Conservation (phyloP, 495 filamentous ascomycete genomes). For the Friedmanniomyces endolithicus region DNA sequence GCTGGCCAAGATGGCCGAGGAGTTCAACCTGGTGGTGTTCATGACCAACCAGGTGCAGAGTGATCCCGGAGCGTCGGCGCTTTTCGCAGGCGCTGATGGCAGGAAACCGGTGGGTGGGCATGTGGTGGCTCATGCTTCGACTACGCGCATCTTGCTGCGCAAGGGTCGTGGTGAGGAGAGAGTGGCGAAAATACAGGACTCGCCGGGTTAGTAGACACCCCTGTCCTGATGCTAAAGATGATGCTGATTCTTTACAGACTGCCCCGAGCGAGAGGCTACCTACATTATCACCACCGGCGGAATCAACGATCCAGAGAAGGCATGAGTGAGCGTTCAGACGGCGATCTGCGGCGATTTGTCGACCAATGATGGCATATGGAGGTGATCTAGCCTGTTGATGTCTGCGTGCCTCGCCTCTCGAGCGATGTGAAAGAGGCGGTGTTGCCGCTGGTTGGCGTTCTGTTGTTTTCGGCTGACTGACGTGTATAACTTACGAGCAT, state of each 20-base stretch:
- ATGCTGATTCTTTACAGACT: constrained; percentile 37
- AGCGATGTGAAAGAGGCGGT: neutral
- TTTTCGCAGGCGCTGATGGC: constrained; percentile 70
- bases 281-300: constrained; percentile 73
- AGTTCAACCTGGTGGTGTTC: constrained; percentile 67
- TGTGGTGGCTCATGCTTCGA: constrained; percentile 67
- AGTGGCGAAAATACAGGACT: constrained; percentile 70
- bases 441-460: neutral
- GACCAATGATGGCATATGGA: neutral
- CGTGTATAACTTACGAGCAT: no score
- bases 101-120: constrained; percentile 66
- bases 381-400: neutral
- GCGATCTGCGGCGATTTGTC: neutral
- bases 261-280: constrained; percentile 63
- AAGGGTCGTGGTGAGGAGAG: constrained; percentile 71
- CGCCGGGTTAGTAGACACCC: constrained; percentile 42
- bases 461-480: no score
- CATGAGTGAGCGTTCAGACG: constrained; percentile 10
- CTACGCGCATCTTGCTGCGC: constrained; percentile 58
- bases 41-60: constrained; percentile 78
- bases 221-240: neutral
- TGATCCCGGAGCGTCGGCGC: constrained; percentile 65
- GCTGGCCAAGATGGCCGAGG: constrained; percentile 63
- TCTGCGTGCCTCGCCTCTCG: neutral
- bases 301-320: constrained; percentile 60